Percentiles rank a stretch among this genome's conserved stretches.
Evolutionary conservation across 2,329 filamentous ascomycete genomes (phyloP).

Genomic region (Trichoderma sp.): DNA sequence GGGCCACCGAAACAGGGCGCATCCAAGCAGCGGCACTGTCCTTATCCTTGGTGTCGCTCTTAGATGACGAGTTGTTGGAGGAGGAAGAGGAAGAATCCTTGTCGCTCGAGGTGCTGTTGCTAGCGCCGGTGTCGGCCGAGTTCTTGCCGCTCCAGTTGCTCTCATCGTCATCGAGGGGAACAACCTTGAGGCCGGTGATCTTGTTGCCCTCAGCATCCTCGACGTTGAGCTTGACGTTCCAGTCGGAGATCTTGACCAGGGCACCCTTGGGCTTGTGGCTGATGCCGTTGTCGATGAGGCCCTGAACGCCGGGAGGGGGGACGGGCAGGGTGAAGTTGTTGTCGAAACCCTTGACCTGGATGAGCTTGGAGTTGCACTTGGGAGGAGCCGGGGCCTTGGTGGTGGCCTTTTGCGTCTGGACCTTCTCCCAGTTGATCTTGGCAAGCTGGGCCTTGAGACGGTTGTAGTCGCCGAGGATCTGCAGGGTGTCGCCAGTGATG

Average conservation of each 20-base stretch:
- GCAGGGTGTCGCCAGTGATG: constrained; percentile 56
- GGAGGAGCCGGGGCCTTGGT: constrained; percentile 53
- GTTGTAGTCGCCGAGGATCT: constrained; percentile 64
- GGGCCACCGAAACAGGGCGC: constrained; percentile 35
- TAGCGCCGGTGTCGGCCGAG: constrained; percentile 34
- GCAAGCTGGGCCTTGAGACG: constrained; percentile 73
- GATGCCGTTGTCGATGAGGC: constrained; percentile 76
- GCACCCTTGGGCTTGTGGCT: constrained; percentile 61
- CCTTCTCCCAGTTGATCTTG: constrained; percentile 66
- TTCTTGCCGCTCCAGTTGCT: constrained; percentile 49
- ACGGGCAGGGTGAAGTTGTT: constrained; percentile 75
- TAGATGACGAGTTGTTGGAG: not conserved
- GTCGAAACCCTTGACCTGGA: constrained; percentile 66
- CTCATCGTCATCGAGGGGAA: constrained; percentile 43
- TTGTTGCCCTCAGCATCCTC: constrained; percentile 41
- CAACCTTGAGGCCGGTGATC: constrained; percentile 48
- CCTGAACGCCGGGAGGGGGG: constrained; percentile 64
- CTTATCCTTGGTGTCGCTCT: constrained; percentile 23
- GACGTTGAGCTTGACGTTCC: constrained; percentile 53
- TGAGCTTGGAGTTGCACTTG: constrained; percentile 64
- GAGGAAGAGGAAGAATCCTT: not conserved
- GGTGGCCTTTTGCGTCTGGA: constrained; percentile 62
- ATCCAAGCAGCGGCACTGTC: constrained; percentile 31
- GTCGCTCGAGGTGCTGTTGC: constrained; percentile 18
- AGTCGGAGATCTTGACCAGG: constrained; percentile 65